phyloP scores from a whole-genome alignment of 805 yeast genomes.

The Lipomyces japonicus region DNA sequence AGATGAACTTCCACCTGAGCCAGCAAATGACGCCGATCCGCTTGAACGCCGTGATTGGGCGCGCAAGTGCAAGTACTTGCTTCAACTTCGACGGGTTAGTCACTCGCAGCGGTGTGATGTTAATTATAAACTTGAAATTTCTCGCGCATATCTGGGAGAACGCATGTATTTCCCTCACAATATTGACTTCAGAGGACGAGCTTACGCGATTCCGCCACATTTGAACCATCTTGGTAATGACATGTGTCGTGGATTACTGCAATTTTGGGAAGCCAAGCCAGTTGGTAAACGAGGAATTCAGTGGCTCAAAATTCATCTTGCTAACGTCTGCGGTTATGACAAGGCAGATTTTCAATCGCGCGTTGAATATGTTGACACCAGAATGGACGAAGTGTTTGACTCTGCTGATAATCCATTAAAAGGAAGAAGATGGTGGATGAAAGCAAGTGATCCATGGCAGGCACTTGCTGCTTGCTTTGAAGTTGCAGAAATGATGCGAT shows the following conservation, averaged over 20 bases:
- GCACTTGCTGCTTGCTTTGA: slow-evolving; percentile 56
- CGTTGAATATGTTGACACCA: slow-evolving; percentile 47
- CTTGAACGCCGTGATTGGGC: slow-evolving; percentile 65
- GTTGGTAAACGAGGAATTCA: slow-evolving; percentile 51
- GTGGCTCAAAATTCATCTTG: slow-evolving; percentile 62
- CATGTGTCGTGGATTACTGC: slow-evolving; percentile 53
- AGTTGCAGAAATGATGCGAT: slow-evolving; percentile 46
- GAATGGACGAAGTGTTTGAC: slow-evolving; percentile 44
- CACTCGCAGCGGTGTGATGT: slow-evolving; percentile 91
- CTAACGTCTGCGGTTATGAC: slow-evolving; percentile 56
- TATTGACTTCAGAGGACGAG: slow-evolving; percentile 61
- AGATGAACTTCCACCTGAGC: slow-evolving; percentile 52
- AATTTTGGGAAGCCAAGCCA: slow-evolving; percentile 57
- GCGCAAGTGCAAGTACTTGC: slow-evolving; percentile 51
- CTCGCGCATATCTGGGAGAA: slow-evolving; percentile 79
- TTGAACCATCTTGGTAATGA: slow-evolving; percentile 62
- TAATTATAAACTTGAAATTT: slow-evolving; percentile 90
- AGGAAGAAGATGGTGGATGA: slow-evolving; percentile 53
- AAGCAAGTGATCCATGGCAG: slow-evolving; percentile 63
- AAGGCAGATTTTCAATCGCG: slow-evolving; percentile 53
- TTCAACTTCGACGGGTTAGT: slow-evolving; percentile 58
- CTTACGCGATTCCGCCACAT: slow-evolving; percentile 62
- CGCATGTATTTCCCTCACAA: slow-evolving; percentile 60
- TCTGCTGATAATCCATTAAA: slow-evolving; percentile 49
- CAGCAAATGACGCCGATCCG: slow-evolving; percentile 69